These are phyloP conservation scores for Grigorovia transvaalensis DNA, from an alignment of 805 yeast genomes.

Conservation along the genomic window DNA sequence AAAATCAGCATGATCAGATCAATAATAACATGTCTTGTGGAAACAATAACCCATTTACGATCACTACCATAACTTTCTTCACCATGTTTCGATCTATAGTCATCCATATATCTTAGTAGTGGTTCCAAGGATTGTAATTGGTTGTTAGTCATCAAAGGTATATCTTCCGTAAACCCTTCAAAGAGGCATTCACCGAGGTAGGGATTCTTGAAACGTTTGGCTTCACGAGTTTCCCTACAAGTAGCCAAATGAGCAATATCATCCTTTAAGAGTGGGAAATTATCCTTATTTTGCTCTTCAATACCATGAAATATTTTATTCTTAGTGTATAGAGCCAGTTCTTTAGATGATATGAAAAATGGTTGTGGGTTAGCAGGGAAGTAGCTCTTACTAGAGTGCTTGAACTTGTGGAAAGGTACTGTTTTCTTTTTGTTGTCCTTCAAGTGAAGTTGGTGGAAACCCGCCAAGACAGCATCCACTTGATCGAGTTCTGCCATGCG, in stretches of 20 bases:
- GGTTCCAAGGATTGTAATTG: conserved; percentile 15
- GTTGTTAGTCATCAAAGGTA: conserved; percentile 13
- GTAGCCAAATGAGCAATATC: conserved; percentile 9
- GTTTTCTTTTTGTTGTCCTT: background rate
- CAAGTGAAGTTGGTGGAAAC: background rate
- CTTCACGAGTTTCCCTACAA: background rate
- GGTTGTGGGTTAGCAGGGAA: conserved; percentile 4
- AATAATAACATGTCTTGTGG: conserved; percentile 25
- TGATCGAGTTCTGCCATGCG: background rate
- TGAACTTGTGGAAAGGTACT: background rate
- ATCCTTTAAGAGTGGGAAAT: conserved; percentile 8
- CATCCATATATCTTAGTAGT: conserved; percentile 14
- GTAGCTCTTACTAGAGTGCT: background rate
- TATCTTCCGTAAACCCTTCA: conserved; percentile 10
- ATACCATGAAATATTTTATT: conserved; percentile 1
- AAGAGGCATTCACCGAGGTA: conserved; percentile 19
- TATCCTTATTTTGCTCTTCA: background rate
- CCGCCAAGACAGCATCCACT: background rate
- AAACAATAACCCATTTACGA: conserved; percentile 13
- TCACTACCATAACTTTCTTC: conserved; percentile 1
- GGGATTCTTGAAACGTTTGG: conserved; percentile 3
- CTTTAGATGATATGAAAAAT: conserved; percentile 12
- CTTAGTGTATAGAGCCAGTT: conserved; percentile 13
- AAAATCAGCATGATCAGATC: conserved; percentile 20
- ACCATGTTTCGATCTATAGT: conserved; percentile 3